These are phyloP conservation scores for Pseudogymnoascus sp. DNA, from an alignment of 2,329 filamentous ascomycete genomes.

Conservation along the genomic window DNA sequence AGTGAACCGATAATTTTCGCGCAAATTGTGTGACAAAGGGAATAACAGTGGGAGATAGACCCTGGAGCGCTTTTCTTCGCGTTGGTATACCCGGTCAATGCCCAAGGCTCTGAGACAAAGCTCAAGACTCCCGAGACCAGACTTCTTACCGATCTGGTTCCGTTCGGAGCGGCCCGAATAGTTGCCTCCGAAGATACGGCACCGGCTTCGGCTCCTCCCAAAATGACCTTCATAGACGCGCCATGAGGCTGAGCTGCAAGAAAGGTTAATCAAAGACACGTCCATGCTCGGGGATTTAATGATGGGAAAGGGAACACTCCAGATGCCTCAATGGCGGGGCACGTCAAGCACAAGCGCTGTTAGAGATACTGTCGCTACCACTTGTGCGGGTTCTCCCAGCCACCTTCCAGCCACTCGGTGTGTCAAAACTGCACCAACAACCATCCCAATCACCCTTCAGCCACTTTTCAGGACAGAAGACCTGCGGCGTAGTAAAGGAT, in stretches of 20 bases:
- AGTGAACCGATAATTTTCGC: neutral
- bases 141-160: neutral
- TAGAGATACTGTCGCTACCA: neutral
- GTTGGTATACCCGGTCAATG: neutral
- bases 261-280: neutral
- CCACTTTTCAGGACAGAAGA: neutral
- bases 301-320: neutral
- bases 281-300: neutral
- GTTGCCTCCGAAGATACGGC: neutral
- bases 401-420: neutral
- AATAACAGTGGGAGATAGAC: neutral
- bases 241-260: neutral
- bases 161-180: neutral
- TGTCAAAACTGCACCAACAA: neutral
- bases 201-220: neutral
- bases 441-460: neutral
- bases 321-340: neutral
- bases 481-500: neutral
- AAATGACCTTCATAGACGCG: neutral
- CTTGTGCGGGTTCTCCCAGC: neutral
- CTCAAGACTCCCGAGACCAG: neutral
- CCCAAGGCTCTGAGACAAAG: neutral
- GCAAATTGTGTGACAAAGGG: neutral
- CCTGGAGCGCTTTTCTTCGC: neutral
- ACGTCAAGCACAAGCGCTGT: neutral